Evolutionary conservation across 805 yeast genomes (phyloP).

Genomic region (Candida jianshihensis): DNA sequence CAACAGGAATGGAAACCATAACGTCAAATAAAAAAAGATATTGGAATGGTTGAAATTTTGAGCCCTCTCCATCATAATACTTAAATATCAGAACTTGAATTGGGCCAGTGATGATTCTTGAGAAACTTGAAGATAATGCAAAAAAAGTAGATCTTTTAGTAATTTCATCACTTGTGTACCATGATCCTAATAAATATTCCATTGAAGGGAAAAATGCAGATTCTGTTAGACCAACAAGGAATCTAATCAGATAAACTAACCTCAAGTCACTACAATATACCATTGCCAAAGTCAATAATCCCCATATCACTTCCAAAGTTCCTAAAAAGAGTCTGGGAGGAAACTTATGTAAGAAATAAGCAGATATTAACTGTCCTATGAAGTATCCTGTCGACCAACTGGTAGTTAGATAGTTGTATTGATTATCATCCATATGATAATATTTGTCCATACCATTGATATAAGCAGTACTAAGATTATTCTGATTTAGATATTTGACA

Average conservation of each 20-base stretch:
- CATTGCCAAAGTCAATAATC: constrained; percentile 30
- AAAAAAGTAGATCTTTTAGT: constrained; percentile 27
- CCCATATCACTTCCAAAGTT: constrained; percentile 37
- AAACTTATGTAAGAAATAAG: constrained; percentile 29
- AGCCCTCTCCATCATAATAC: constrained; percentile 11
- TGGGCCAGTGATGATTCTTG: constrained; percentile 29
- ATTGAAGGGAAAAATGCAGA: constrained; percentile 43
- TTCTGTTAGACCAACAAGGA: constrained; percentile 36
- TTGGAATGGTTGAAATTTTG: constrained; percentile 28
- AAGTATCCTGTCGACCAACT: constrained; percentile 43
- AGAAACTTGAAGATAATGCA: constrained; percentile 26
- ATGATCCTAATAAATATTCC: constrained; percentile 33
- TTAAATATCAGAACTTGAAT: constrained; percentile 26
- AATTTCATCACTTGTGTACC: constrained; percentile 27
- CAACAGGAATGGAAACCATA: constrained; percentile 33
- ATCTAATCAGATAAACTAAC: constrained; percentile 24
- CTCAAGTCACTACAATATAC: constrained; percentile 16
- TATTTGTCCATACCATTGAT: constrained; percentile 32
- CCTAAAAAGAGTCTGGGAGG: constrained; percentile 38
- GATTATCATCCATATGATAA: constrained; percentile 32
- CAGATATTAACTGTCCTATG: constrained; percentile 40
- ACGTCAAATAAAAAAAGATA: constrained; percentile 40
- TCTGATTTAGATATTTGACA: constrained; percentile 34
- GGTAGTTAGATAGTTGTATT: constrained; percentile 36
- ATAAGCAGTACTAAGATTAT: constrained; percentile 35